A percentile compares a stretch with the other conserved stretches of the same genome.
Conservation (phyloP, 495 filamentous ascomycete genomes). For the Talaromyces nanjingensis region DNA sequence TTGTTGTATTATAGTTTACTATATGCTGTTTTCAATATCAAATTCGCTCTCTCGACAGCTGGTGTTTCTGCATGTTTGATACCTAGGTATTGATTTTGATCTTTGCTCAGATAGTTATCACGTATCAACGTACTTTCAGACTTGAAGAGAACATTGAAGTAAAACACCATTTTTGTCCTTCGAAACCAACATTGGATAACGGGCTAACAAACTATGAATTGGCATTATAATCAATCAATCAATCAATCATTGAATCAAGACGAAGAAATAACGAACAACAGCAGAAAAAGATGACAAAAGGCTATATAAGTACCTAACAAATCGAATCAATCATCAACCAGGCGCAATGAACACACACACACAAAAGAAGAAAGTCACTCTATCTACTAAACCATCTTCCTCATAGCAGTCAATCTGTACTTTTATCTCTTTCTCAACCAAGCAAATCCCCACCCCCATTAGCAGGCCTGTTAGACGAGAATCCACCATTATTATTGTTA, state of each 20-base stretch:
- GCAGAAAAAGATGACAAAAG: neutral
- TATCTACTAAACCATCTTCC: neutral
- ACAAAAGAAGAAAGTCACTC: neutral
- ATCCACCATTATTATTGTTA: slow-evolving; percentile 3
- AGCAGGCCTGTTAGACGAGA: slow-evolving; percentile 16
- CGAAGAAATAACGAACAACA: neutral
- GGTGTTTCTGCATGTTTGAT: no score
- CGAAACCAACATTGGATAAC: neutral
- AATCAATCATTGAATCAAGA: neutral
- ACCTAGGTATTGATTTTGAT: no score
- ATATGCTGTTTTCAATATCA: neutral
- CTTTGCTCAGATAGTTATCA: no score
- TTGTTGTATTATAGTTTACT: neutral
- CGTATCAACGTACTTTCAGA: no score
- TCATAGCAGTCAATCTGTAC: neutral
- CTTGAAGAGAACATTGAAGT: no score
- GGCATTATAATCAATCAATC: neutral
- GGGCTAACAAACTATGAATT: neutral
- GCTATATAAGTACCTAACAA: neutral
- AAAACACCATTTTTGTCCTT: neutral
- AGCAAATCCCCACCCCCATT: slow-evolving; percentile 52
- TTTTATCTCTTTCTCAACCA: slow-evolving; percentile 32
- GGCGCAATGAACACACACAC: neutral
- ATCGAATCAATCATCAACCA: neutral
- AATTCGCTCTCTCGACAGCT: neutral